Evolutionary conservation across 202 grass and related monocot genomes (phyloP), one percentile per base, ranked within the genome.

Genomic region (Brachypodium distachyon): DNA sequence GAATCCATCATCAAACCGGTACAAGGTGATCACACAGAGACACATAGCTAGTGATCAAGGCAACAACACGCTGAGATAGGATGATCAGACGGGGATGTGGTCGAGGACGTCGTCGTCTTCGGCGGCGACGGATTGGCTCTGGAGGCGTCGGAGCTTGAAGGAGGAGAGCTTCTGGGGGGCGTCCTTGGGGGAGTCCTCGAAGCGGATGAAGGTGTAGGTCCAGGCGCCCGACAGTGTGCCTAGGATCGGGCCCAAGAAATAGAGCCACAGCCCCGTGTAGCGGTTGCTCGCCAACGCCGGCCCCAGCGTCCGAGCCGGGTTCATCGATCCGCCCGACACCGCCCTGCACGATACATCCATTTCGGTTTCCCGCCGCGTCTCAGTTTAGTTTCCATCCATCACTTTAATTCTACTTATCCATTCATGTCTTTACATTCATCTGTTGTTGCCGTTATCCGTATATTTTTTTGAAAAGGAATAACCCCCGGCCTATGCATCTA

Each of bases 291-390:
- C 96, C 50, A 99, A 70, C 70, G 96, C 96, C 60, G 96, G 96
- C 13, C 87, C 96, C 71, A 99, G 83, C 8, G 96, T 95, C 91
- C 96, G 83, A 51, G 90, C 96, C 22, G 96, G 96, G 83, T 99
- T 99, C 96, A 99, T 99, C 41, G 96, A 99, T 81, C 96, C 96
- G 46, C 96, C 96, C 3, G 96, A 99, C 33, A 99, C 77, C 3
- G 96, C 79, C 96, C 96, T 99, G 92, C 96, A 96, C 74, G n/a
- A n/a, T n/a, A n/a, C n/a, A n/a, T 67, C 33, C 31, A 58, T 62
- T 57, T 81, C 63, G 77, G 22, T 72, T 59, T 12, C 65, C 23
- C 55, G 7, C 28, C 56, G 70, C 55, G 76, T 81, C 86, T 88
- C 48, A 88, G 86, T 57, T 66, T 38, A 2, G 6, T 23, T 43